phyloP scores from a whole-genome alignment of 768 basidiomycete genomes.

The Paxillus ammoniavirescens region DNA sequence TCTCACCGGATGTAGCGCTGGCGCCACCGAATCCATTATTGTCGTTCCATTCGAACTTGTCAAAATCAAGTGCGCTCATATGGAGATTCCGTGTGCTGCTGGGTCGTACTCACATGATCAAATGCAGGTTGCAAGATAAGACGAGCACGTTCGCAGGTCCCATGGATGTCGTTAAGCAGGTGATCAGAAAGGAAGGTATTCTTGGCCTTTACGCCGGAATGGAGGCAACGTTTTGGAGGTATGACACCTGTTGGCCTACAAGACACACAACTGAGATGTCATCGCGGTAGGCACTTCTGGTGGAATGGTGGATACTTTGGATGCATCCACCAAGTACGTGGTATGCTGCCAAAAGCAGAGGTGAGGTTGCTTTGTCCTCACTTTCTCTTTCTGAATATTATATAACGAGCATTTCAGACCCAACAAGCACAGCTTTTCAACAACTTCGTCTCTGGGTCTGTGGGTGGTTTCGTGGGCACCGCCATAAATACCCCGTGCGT shows the following conservation, averaged over 20 bases:
- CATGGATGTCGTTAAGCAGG: slow-evolving; percentile 82
- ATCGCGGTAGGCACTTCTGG: slow-evolving; percentile 61
- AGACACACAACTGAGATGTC: neutral
- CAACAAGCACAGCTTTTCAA: slow-evolving; percentile 74
- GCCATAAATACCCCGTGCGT: slow-evolving; percentile 87
- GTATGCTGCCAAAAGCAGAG: slow-evolving; percentile 80
- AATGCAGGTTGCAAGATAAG: slow-evolving; percentile 83
- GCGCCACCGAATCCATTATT: slow-evolving; percentile 93
- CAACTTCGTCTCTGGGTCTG: slow-evolving; percentile 87
- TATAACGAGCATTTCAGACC: slow-evolving; percentile 39
- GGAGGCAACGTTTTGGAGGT: slow-evolving; percentile 99
- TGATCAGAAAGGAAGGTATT: slow-evolving; percentile 74
- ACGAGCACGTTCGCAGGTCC: slow-evolving; percentile 87
- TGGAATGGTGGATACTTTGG: slow-evolving; percentile 98
- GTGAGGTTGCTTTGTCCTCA: slow-evolving; percentile 40
- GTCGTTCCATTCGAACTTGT: slow-evolving; percentile 97
- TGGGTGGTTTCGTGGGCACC: slow-evolving; percentile 91
- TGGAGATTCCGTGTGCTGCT: slow-evolving; percentile 17
- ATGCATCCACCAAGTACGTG: slow-evolving; percentile 82
- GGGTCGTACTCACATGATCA: neutral
- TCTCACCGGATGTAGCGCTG: slow-evolving; percentile 89
- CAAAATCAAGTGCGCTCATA: slow-evolving; percentile 64
- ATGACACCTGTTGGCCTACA: neutral
- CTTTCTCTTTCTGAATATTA: neutral
- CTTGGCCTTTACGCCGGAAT: slow-evolving; percentile 91